phyloP scores from a whole-genome alignment of 441 rosid genomes.

The Metrosideros polymorpha region DNA sequence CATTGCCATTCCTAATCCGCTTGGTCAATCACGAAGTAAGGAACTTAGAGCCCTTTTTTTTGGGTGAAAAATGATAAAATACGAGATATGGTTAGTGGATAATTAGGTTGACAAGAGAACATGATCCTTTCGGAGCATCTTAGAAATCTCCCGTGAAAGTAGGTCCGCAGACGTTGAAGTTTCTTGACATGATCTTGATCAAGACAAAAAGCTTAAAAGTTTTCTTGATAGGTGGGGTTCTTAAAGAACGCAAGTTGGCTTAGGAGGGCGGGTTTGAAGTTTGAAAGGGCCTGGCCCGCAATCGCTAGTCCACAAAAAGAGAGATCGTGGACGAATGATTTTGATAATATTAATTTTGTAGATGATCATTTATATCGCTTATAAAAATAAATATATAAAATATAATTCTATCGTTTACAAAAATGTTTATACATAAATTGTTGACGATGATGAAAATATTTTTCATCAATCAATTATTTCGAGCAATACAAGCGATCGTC shows the following conservation, averaged over 20 bases:
- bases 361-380: accelerated
- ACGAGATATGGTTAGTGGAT: neutral
- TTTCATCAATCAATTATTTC: neutral
- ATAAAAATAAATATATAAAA: neutral
- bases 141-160: neutral
- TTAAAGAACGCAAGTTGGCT: neutral
- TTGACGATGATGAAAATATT: neutral
- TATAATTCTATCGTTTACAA: neutral
- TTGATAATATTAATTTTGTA: no score
- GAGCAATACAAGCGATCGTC: accelerated
- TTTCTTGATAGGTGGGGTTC: neutral
- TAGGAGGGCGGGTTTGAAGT: no score
- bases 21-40: neutral
- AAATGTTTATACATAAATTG: neutral
- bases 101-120: neutral
- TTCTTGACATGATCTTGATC: neutral
- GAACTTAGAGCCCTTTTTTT: neutral
- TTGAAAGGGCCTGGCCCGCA: no score
- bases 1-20: neutral
- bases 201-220: neutral
- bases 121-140: neutral
- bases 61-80: neutral
- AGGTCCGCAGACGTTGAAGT: neutral
- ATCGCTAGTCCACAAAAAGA: no score
- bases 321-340: no score